Evolutionary conservation across 768 basidiomycete species (phyloP), one percentile per base, ranked within the genome.

Genomic region (Ramaria sp.): DNA sequence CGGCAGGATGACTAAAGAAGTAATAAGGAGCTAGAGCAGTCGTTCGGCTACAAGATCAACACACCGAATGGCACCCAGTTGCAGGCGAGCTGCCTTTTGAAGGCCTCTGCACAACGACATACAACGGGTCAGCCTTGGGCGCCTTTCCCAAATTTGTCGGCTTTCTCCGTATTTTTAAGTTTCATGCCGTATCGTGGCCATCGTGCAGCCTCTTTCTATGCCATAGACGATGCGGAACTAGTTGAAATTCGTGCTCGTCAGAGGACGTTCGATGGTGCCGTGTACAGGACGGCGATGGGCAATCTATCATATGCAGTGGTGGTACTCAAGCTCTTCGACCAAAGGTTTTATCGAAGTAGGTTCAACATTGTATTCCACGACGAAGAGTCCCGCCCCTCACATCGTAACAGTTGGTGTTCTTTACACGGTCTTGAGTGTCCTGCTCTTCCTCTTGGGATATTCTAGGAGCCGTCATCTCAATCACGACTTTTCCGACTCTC

Each of bases 231-330:
- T 10, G 63, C 69, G 39, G 69, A 73, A 54, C 70, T 51, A 53
- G 81, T 81, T 22, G 89, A 92, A 65, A 69, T 92, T 17, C 78
- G 90, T 13, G 90, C 90, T 0, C 76, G 88, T 30, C 82, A 88
- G 61, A 76, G 90, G 42, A 92, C 90, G 0, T 91, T 90, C 64
- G 79, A 91, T 53, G 89, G 88, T 15, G 48, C 48, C 48, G 24
- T 30, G 9, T 49, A 30, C 39, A 81, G 89, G 27, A 86, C 83
- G 0, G 88, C 88, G 0, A 73, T 92, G 9, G 81, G 81, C 13
- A 80, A 81, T 57, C 74, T 93, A 1, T 84, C 87, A 0, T 89
- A 86, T 64, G 77, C 86, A 1, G 68, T 91, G 54, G 77, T 87
- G 0, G 78, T 91, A 53, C 72, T 92, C 10, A 81, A 88, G 47